These are phyloP conservation scores for Aspergillus sp. DNA, from an alignment of 2,329 filamentous ascomycete genomes.

Conservation along the genomic window DNA sequence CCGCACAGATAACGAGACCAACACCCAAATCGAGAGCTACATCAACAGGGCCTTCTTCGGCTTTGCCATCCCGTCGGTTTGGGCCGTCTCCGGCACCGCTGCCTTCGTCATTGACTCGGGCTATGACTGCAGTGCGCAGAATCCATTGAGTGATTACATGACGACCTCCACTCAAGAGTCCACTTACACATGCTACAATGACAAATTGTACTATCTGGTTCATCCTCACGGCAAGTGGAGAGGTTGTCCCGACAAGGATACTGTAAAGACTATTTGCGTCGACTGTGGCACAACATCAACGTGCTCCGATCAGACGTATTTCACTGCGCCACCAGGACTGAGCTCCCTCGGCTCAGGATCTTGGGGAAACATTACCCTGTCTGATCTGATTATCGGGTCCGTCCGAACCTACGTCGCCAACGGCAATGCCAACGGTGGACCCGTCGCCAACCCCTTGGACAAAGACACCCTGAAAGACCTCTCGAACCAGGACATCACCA, in stretches of 20 bases:
- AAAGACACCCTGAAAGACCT: background rate
- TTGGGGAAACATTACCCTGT: background rate
- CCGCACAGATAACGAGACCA: background rate
- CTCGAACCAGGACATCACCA: background rate
- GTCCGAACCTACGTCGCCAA: background rate
- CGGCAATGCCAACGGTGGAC: conserved; percentile 1
- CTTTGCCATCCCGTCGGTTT: background rate
- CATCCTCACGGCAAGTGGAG: background rate
- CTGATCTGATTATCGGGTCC: background rate
- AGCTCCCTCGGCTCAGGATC: background rate
- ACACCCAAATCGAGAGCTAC: background rate
- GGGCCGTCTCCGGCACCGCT: background rate
- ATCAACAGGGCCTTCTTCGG: conserved; percentile 2
- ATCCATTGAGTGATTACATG: background rate
- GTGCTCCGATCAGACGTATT: background rate
- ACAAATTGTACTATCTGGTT: background rate
- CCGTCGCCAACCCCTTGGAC: background rate
- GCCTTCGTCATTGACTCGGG: conserved; percentile 1
- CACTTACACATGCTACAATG: background rate
- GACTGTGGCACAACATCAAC: background rate
- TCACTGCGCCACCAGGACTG: background rate
- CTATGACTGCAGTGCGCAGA: background rate
- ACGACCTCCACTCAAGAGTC: background rate
- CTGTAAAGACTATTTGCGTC: background rate
- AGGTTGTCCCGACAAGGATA: background rate